A percentile compares a stretch with the other conserved stretches of the same genome.
Evolutionary conservation across 768 basidiomycete species (phyloP).

Genomic region (Filobasidium wieringae): DNA sequence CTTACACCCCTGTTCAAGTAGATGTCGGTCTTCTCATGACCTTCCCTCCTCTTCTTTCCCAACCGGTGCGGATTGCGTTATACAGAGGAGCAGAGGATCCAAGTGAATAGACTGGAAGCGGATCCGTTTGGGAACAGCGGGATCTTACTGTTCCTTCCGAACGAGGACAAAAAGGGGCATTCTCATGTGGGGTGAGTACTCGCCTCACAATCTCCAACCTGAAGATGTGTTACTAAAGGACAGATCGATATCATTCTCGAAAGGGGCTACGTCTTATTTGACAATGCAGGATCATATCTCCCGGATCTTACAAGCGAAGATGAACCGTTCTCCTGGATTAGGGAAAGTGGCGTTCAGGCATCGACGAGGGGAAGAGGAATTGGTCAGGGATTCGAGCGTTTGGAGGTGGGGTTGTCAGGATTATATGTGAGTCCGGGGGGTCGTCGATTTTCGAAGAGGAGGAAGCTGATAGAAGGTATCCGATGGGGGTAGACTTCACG

Average conservation of each 20-base stretch:
- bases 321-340: not conserved
- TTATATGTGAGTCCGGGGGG: not conserved
- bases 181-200: slow-evolving; percentile 4
- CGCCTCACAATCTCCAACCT: not conserved
- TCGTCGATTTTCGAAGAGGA: not conserved
- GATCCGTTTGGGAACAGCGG: slow-evolving; percentile 8
- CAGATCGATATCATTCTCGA: not conserved
- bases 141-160: not conserved
- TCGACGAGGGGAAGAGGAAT: not conserved
- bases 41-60: too few relatives aligned
- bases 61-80: not conserved
- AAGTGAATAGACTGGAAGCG: not conserved
- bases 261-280: slow-evolving; percentile 4
- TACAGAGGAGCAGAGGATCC: not conserved
- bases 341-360: not conserved
- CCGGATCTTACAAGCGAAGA: not conserved
- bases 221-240: not conserved
- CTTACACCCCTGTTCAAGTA: too few relatives aligned
- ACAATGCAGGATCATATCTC: slow-evolving; percentile 2
- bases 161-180: not conserved
- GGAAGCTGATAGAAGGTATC: not conserved
- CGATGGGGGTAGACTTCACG: not conserved
- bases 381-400: not conserved
- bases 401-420: slow-evolving; percentile 5
- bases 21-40: too few relatives aligned